Evolutionary conservation across 768 basidiomycete genomes (phyloP), one percentile per base, ranked within the genome.

Genomic region (Pluteus cervinus): DNA sequence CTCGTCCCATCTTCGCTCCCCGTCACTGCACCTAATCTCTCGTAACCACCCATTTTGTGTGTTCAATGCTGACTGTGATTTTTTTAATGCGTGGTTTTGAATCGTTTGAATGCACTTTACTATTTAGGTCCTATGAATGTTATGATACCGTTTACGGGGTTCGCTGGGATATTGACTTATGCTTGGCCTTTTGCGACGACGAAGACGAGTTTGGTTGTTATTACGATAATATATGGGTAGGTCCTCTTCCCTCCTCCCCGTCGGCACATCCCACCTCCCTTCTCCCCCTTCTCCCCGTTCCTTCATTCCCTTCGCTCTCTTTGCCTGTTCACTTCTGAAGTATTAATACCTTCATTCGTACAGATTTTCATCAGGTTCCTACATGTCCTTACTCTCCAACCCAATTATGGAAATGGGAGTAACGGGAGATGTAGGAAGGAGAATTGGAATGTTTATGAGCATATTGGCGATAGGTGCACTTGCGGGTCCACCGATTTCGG

Each of bases 401-500:
- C 83, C 84, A 2, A 65, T 75, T 23, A 72, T 82, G 47, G 63
- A 71, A 7, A 66, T 87, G 55, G 84, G 85, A 0, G 65, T 66
- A 0, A 63, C 68, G 1, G 60, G 60, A 3, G 82, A 86, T 38
- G 68, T 83, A 0, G 85, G 85, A 4, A 64, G 78, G 17, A 64
- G 85, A 11, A 59, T 71, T 0, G 84, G 85, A 5, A 76, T 84
- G 66, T 74, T 73, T 42, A 62, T 80, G 54, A 79, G 70, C 21
- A 65, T 81, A 34, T 40, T 75, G 16, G 68, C 83, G 0, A 25
- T 85, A 12, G 81, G 81, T 6, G 79, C 79, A 0, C 61, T 86
- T 3, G 68, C 66, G 1, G 85, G 85, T 0, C 81, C 82, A 3
- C 85, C 85, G 1, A 80, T 86, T 42, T 81, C 81, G 6, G 85